These are phyloP conservation scores for Lomentospora prolificans DNA, from an alignment of 2,329 filamentous ascomycete genomes.

Conservation along the genomic window DNA sequence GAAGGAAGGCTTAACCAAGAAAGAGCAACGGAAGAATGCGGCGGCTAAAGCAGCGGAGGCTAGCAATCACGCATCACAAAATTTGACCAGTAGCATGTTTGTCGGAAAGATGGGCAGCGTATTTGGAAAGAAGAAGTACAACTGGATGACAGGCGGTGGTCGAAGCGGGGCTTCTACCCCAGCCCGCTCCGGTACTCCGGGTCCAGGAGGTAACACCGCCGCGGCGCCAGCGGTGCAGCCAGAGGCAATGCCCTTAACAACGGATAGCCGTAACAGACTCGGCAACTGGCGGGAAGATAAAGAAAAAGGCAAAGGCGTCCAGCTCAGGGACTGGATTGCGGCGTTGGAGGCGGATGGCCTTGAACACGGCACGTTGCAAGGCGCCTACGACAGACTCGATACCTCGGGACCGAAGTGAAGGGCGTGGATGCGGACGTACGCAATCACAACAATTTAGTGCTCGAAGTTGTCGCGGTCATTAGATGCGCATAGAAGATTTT, in stretches of 20 bases:
- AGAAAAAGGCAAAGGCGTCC: constrained; percentile 66
- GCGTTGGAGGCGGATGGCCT: constrained; percentile 71
- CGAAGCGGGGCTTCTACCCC: constrained; percentile 47
- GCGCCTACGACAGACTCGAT: constrained; percentile 44
- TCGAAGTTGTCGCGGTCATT: background rate
- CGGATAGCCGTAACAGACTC: constrained; percentile 50
- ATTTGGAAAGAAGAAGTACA: constrained; percentile 56
- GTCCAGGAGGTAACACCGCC: constrained; percentile 15
- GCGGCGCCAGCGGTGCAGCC: constrained; percentile 9
- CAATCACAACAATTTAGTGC: no score
- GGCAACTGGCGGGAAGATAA: constrained; percentile 73
- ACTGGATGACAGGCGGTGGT: constrained; percentile 56
- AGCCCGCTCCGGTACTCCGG: constrained; percentile 24
- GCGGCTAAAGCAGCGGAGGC: constrained; percentile 70
- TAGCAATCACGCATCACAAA: constrained; percentile 70
- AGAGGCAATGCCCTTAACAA: constrained; percentile 34
- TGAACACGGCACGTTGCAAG: constrained; percentile 53
- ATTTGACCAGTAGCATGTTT: constrained; percentile 71
- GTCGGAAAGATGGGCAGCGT: constrained; percentile 45
- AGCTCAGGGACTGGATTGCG: constrained; percentile 72
- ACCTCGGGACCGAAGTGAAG: constrained; percentile 32
- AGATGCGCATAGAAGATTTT: background rate
- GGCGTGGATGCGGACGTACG: background rate
- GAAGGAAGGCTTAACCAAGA: constrained; percentile 67
- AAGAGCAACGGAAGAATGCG: constrained; percentile 68